Evolutionary conservation across 73 alveolate species (phyloP), one percentile per base, ranked within the genome.

Genomic region (Diophrys sp.): DNA sequence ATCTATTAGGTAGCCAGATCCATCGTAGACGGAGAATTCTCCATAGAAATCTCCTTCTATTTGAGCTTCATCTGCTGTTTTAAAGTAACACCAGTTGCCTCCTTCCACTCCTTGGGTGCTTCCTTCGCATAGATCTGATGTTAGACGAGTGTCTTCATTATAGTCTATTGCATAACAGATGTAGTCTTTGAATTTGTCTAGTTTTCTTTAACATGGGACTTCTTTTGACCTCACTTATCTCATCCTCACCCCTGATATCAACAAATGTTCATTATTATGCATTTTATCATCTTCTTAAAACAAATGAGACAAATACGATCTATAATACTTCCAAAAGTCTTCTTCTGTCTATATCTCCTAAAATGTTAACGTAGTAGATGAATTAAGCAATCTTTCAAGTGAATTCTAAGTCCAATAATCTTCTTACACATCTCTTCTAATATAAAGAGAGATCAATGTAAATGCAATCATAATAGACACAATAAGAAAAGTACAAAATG

Each of bases 401-500:
- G 56, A 44, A 68, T 2, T 26, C 23, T 14, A 27, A 68, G 54
- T 28, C 26, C 75, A 68, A 44, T 44, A 44, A 44, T 44, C 62
- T 44, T 44, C n/a, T 18, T 44, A 23, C 1, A 68, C 31, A 31
- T 28, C 24, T 28, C 75, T 68, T 29, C 75, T 68, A 25, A 27
- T 5, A 28, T 26, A 68, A 2, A 68, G 5, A n/a, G 75, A 68
- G 55, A 68, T 2, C 2, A 31, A 18, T 2, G 75, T 68, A 18
- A 68, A 31, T 44, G 62, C 5, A 44, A 44, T 44, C 62, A 44
- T 11, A 18, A 44, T 44, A 11, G 62, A 44, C 18, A 44, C 18
- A 2, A 68, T 28, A 26, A 68, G 24, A n/a, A 68, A 68, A n/a
- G 75, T 68, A 31, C 75, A 68, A 55, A 68, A 68, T n/a, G 25